Conservation (phyloP, 768 basidiomycete genomes). For the Calocybe indica region DNA sequence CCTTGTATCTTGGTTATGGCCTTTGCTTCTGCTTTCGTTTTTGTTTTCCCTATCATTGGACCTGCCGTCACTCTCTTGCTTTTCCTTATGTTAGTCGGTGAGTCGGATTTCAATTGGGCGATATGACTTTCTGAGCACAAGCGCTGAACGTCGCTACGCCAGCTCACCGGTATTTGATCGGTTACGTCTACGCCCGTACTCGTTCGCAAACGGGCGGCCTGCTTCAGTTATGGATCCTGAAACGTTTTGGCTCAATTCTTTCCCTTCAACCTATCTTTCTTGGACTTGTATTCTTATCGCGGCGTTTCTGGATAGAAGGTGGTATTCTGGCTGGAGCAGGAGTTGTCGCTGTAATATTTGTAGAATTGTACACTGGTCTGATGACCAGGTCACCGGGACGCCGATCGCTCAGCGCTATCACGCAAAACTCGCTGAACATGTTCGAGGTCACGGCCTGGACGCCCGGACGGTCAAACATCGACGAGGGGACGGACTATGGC, state of each 20-base stretch:
- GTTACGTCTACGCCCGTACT: slow-evolving; percentile 71
- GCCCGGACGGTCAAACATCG: slow-evolving; percentile 31
- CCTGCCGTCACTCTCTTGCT: slow-evolving; percentile 65
- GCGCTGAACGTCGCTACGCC: neutral
- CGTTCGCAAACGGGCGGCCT: slow-evolving; percentile 72
- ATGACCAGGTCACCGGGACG: slow-evolving; percentile 45
- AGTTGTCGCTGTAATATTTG: slow-evolving; percentile 44
- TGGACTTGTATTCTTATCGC: slow-evolving; percentile 65
- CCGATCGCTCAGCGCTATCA: slow-evolving; percentile 46
- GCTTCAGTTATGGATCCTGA: slow-evolving; percentile 69
- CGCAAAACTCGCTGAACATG: slow-evolving; percentile 49
- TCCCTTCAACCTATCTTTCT: slow-evolving; percentile 71
- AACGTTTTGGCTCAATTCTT: slow-evolving; percentile 64
- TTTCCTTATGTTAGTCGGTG: slow-evolving; percentile 61
- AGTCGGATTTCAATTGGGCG: slow-evolving; percentile 14
- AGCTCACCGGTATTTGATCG: slow-evolving; percentile 80
- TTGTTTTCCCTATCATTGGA: slow-evolving; percentile 73
- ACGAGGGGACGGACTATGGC: slow-evolving; percentile 44
- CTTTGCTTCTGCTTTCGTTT: slow-evolving; percentile 66
- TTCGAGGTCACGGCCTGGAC: slow-evolving; percentile 43
- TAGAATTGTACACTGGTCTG: slow-evolving; percentile 52
- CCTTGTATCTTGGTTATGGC: slow-evolving; percentile 63
- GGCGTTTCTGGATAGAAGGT: slow-evolving; percentile 68
- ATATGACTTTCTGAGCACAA: neutral
- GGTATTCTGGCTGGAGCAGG: slow-evolving; percentile 55